Evolutionary conservation across 345 rosid genomes (phyloP).

Genomic region (Litchi chinensis): DNA sequence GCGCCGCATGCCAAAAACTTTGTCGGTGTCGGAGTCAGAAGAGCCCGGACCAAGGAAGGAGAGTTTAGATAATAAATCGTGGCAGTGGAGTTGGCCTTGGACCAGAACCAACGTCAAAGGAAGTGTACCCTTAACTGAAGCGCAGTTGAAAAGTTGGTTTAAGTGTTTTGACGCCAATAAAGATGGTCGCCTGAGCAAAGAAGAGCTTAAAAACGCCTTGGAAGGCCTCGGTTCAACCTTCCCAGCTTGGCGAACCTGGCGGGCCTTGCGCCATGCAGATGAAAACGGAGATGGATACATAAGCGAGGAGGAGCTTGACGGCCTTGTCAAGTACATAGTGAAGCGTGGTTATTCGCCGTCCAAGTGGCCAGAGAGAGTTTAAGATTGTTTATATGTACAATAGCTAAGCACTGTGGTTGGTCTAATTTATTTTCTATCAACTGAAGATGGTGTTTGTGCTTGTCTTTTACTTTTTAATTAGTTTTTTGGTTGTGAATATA

Average conservation of each 20-base stretch:
- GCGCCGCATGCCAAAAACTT: no score
- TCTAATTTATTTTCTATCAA: neutral
- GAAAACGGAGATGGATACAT: conserved; percentile 7
- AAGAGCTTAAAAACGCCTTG: neutral
- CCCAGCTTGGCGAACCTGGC: neutral
- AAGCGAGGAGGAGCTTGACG: neutral
- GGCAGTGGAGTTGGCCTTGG: neutral
- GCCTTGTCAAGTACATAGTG: neutral
- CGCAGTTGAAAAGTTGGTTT: neutral
- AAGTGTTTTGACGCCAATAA: neutral
- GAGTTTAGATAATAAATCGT: neutral
- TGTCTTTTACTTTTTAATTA: neutral
- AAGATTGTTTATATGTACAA: neutral
- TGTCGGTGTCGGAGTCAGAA: no score
- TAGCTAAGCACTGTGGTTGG: no score
- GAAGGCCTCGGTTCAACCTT: neutral
- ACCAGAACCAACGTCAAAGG: neutral
- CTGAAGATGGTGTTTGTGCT: neutral
- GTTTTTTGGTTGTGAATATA: neutral
- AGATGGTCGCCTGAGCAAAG: neutral
- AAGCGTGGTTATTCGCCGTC: neutral
- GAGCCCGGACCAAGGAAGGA: neutral
- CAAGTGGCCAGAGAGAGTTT: neutral
- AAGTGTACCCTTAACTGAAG: neutral
- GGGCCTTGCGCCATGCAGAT: neutral